Evolutionary conservation across 2,329 filamentous ascomycete genomes (phyloP).

Genomic region (Colletotrichum sp.): DNA sequence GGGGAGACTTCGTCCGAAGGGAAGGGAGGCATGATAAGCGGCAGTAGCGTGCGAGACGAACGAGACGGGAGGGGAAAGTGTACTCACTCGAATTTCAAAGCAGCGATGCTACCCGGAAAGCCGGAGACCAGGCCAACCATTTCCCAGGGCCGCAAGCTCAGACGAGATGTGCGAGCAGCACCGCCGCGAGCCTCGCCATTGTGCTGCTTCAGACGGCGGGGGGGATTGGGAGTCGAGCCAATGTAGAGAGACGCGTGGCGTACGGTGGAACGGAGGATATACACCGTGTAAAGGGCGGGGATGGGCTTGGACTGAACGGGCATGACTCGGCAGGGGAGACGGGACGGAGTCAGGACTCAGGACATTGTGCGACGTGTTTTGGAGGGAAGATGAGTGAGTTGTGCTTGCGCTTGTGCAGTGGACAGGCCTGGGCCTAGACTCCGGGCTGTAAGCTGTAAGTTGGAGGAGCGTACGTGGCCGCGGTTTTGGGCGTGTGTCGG

Average conservation of each 20-base stretch:
- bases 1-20: constrained; percentile 8
- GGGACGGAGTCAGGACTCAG: constrained; percentile 6
- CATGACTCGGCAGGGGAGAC: constrained; percentile 36
- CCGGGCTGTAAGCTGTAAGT: not conserved
- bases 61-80: not conserved
- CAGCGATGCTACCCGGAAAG: constrained; percentile 85
- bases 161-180: constrained; percentile 74
- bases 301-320: constrained; percentile 60
- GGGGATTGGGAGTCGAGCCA: constrained; percentile 89
- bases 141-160: constrained; percentile 82
- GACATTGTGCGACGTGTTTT: constrained; percentile 17
- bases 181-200: constrained; percentile 87
- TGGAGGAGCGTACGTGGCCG: constrained; percentile 8
- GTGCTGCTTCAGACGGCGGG: constrained; percentile 85
- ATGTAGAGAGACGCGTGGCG: constrained; percentile 79
- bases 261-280: constrained; percentile 85
- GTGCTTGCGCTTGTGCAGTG: not conserved
- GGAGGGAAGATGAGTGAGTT: not conserved
- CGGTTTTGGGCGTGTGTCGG: constrained; percentile 17
- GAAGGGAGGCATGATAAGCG: not conserved
- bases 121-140: constrained; percentile 87
- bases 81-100: constrained; percentile 87
- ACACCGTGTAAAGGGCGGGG: constrained; percentile 91
- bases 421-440: constrained; percentile 8
- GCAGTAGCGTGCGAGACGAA: not conserved